Evolutionary conservation across 192 early-diverging fungal genomes (phyloP).

Genomic region (Coemansia sp.): DNA sequence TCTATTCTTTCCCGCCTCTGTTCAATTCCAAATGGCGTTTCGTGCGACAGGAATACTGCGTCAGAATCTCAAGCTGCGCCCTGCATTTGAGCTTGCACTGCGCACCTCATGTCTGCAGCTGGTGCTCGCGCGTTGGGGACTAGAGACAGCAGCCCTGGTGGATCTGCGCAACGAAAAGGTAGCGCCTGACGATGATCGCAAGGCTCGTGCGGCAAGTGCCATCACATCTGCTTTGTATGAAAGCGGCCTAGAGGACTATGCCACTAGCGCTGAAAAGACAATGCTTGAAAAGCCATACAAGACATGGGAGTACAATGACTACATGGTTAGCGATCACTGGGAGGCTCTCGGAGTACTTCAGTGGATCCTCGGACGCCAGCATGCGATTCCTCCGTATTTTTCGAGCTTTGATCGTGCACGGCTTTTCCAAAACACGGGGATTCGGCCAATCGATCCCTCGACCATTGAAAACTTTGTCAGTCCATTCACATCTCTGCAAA

Average conservation of each 20-base stretch:
- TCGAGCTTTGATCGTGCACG: constrained; percentile 52
- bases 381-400: constrained; percentile 53
- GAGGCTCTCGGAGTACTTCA: constrained; percentile 54
- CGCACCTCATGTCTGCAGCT: constrained; percentile 55
- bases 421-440: constrained; percentile 54
- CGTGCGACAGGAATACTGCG: constrained; percentile 16
- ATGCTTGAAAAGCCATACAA: constrained; percentile 52
- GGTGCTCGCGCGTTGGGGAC: constrained; percentile 59
- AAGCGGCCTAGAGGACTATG: constrained; percentile 45
- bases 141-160: constrained; percentile 55
- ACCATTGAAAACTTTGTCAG: constrained; percentile 55
- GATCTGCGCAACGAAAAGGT: constrained; percentile 32
- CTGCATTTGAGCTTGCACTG: constrained; percentile 45
- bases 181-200: constrained; percentile 39
- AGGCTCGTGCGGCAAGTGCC: constrained; percentile 36
- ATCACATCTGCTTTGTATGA: constrained; percentile 46
- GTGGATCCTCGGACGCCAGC: constrained; percentile 54
- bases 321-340: constrained; percentile 48
- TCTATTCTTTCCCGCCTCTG: neutral
- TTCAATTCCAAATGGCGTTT: constrained; percentile 51
- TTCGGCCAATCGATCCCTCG: constrained; percentile 54
- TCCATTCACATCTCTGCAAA: constrained; percentile 31
- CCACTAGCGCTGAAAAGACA: constrained; percentile 29
- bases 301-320: constrained; percentile 49
- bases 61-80: constrained; percentile 30